Evolutionary conservation across 768 basidiomycete species (phyloP), one percentile per base, ranked within the genome.

Genomic region (Pleurotus tuoliensis): DNA sequence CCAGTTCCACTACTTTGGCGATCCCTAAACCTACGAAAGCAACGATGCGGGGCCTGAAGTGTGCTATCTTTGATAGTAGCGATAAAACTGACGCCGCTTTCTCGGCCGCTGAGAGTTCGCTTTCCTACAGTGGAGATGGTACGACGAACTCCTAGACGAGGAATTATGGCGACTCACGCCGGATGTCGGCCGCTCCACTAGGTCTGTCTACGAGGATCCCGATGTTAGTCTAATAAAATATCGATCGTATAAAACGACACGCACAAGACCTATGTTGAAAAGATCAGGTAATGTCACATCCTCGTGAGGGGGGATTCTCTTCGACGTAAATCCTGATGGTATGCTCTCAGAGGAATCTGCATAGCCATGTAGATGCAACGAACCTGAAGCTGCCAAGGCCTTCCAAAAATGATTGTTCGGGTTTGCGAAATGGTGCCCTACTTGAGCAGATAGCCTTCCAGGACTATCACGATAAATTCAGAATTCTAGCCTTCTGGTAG

Each of bases 401-500:
- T 70, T 73, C 88, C 88, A 93, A 68, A 93, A 93, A 60, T 92
- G 90, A 63, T 94, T 94, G 2, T 84, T 85, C 0, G 84, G 85
- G 63, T 88, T 82, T 1, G 84, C 88, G 62, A 84, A 94, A 66
- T 94, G 91, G 66, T 90, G 88, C 0, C 92, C 92, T 2, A 76
- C 74, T 56, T 76, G 75, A 0, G 88, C 85, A 0, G 90, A 92
- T 65, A 73, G 78, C 59, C 78, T 69, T 1, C 90, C 91, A 2
- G 88, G 88, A 63, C 87, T 91, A 45, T 39, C 0, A 52, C 27
- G 51, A 52, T 6, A 7, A 11, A 34, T 34, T 48, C 37, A 30
- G 18, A 25, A n/a, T 12, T 9, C 4, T 22, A 18, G 49, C n/a
- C 30, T 48, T 24, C 30, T 3, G 6, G 34, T 16, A 34, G 47